Conservation (phyloP, 2,329 filamentous ascomycete species). For the Pseudopyricularia cyperi region DNA sequence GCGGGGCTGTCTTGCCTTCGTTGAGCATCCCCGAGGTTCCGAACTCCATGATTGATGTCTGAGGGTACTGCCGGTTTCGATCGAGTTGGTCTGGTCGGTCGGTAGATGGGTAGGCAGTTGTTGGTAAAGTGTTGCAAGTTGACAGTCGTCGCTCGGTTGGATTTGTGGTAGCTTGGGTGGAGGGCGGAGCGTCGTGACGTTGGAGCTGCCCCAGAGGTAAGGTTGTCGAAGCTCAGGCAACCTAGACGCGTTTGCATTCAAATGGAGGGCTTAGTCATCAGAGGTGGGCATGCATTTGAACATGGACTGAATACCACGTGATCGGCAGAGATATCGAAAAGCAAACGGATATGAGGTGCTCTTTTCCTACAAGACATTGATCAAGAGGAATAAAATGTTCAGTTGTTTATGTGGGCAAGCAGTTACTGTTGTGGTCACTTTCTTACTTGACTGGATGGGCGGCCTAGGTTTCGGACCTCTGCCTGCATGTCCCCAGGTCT, state of each 20-base stretch:
- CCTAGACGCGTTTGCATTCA: slow-evolving; percentile 26
- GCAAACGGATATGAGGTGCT: too few relatives aligned
- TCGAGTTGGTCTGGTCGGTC: slow-evolving; percentile 9
- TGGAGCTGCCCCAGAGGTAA: slow-evolving; percentile 10
- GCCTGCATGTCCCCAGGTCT: too few relatives aligned
- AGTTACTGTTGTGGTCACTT: too few relatives aligned
- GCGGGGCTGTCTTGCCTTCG: slow-evolving; percentile 36
- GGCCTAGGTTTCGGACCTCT: too few relatives aligned
- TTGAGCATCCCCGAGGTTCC: slow-evolving; percentile 48
- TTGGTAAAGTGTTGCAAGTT: background rate
- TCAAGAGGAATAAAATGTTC: too few relatives aligned
- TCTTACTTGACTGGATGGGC: too few relatives aligned
- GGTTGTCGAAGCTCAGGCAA: slow-evolving; percentile 25
- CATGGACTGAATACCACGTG: too few relatives aligned
- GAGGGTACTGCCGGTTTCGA: slow-evolving; percentile 5
- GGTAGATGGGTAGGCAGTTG: background rate
- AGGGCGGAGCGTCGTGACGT: background rate
- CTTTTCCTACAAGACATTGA: too few relatives aligned
- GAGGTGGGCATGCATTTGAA: background rate
- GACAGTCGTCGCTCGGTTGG: background rate
- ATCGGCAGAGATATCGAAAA: too few relatives aligned
- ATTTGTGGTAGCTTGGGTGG: slow-evolving; percentile 3
- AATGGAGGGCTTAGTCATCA: slow-evolving; percentile 5
- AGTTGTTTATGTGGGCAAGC: too few relatives aligned
- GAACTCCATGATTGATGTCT: slow-evolving; percentile 43